Conservation (phyloP, 2,329 filamentous ascomycete genomes). For the Xenoacremonium recifei region DNA sequence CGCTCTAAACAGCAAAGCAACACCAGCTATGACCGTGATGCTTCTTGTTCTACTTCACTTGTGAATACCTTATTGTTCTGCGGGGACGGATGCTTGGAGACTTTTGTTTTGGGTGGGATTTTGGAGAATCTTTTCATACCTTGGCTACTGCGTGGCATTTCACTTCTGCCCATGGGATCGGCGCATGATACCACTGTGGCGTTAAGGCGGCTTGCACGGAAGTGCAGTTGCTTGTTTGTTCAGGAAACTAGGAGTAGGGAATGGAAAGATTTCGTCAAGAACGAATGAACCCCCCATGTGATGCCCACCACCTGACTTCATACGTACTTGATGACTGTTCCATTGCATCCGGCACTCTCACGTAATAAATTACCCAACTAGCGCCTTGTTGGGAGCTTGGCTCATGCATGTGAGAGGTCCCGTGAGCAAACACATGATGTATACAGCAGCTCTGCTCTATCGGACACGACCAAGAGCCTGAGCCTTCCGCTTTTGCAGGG, state of each 20-base stretch:
- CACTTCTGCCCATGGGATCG: conserved; percentile 23
- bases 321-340: too few relatives aligned
- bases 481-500: too few relatives aligned
- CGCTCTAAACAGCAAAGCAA: conserved; percentile 26
- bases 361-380: too few relatives aligned
- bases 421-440: too few relatives aligned
- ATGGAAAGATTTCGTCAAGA: neutral
- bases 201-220: conserved; percentile 20
- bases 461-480: too few relatives aligned
- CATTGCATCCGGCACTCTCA: too few relatives aligned
- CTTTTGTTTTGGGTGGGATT: conserved; percentile 13
- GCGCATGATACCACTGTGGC: conserved; percentile 24
- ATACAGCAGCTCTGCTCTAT: too few relatives aligned
- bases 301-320: too few relatives aligned
- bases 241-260: conserved; percentile 7
- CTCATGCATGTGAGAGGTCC: too few relatives aligned
- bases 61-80: conserved; percentile 23
- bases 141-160: conserved; percentile 19
- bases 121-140: conserved; percentile 15
- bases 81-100: conserved; percentile 31
- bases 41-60: conserved; percentile 18
- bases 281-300: too few relatives aligned
- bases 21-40: conserved; percentile 6
- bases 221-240: conserved; percentile 12
- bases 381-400: too few relatives aligned